Conservation (phyloP, 139 green algal genomes). For the Diplosphaera chodatii region DNA sequence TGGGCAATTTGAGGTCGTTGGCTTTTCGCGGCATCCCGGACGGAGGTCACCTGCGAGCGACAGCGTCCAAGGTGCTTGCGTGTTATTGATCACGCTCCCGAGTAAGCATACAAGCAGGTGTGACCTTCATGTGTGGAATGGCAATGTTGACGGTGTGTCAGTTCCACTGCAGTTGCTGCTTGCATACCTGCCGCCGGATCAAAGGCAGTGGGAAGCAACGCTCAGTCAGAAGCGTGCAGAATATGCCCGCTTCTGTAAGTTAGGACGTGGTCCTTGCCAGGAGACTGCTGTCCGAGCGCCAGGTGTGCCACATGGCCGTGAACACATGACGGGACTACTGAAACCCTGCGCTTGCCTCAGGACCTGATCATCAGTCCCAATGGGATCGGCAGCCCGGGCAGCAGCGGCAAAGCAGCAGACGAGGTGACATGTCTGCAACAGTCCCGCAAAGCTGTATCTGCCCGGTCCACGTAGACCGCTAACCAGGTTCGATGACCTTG, state of each 20-base stretch:
- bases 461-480: too few species aligned
- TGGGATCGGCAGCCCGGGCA: conserved; percentile 8
- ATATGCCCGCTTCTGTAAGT: conserved; percentile 80
- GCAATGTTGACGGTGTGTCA: neutral
- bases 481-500: too few species aligned
- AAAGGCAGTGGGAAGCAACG: conserved; percentile 48
- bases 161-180: conserved; percentile 75
- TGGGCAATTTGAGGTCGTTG: conserved; percentile 47
- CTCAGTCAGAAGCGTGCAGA: conserved; percentile 58
- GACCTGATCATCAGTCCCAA: conserved; percentile 83
- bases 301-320: neutral
- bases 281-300: neutral
- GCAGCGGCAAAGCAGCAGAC: neutral
- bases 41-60: conserved; percentile 48
- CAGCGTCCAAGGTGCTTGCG: conserved; percentile 75
- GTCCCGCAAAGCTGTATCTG: too few species aligned
- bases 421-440: neutral
- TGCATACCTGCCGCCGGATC: conserved; percentile 66
- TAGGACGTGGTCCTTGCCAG: conserved; percentile 10
- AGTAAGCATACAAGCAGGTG: too few species aligned
- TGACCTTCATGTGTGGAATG: neutral
- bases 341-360: conserved; percentile 32
- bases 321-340: neutral
- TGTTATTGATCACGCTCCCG: too few species aligned
- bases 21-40: conserved; percentile 70